phyloP scores from a whole-genome alignment of 2,329 filamentous ascomycete species.

The Blastomyces emzantsi region DNA sequence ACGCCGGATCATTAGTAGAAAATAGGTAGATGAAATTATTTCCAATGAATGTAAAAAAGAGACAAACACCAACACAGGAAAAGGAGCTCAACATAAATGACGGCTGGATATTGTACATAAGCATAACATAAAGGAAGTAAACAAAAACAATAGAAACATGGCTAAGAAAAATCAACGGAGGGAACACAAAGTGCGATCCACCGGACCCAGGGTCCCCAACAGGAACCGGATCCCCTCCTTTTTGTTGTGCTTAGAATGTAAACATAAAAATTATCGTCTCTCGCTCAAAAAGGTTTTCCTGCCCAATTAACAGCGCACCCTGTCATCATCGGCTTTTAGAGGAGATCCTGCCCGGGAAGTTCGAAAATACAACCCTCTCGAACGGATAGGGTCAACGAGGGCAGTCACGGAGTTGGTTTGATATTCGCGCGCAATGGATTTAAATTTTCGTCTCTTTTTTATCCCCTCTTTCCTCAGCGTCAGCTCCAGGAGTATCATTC shows the following conservation, averaged over 20 bases:
- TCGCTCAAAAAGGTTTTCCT: background rate
- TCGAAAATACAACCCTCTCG: background rate
- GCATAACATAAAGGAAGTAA: background rate
- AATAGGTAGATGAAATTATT: background rate
- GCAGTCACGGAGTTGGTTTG: background rate
- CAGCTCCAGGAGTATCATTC: background rate
- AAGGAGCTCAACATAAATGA: slow-evolving; percentile 3
- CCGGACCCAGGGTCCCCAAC: background rate
- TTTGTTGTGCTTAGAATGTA: background rate
- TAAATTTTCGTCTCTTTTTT: background rate
- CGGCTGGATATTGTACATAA: slow-evolving; percentile 8
- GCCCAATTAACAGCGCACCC: background rate
- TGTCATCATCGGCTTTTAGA: background rate
- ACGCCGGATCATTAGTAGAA: background rate
- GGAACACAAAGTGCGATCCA: background rate
- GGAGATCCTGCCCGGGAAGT: background rate
- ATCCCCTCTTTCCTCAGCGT: background rate
- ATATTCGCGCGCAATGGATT: background rate
- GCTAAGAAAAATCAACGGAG: background rate
- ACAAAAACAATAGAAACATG: background rate
- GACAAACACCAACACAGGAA: background rate
- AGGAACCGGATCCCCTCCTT: background rate
- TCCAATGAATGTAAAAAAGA: background rate
- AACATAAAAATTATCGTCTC: background rate
- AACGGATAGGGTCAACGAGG: background rate